A percentile compares a stretch with the other conserved stretches of the same genome.
Conservation (phyloP, 2,329 filamentous ascomycete genomes). For the Exophiala sp. region DNA sequence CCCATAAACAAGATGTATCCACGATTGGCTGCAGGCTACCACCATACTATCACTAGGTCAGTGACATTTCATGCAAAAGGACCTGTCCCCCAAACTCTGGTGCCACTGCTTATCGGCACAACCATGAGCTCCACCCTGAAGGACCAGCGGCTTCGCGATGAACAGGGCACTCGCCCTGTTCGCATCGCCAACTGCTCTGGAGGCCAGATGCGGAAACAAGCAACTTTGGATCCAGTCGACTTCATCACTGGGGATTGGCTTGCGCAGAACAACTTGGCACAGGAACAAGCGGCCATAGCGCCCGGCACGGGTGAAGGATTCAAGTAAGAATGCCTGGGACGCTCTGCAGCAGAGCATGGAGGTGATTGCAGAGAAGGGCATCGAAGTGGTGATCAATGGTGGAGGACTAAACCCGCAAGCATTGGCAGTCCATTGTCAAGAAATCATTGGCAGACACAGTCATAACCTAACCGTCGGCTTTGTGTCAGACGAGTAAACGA, state of each 20-base stretch:
- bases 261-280: constrained; percentile 45
- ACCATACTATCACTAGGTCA: no score
- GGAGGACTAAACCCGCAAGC: constrained; percentile 54
- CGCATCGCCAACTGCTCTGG: constrained; percentile 37
- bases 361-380: constrained; percentile 45
- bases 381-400: constrained; percentile 56
- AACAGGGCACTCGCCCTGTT: constrained; percentile 27
- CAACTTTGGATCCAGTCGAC: constrained; percentile 40
- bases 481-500: no score
- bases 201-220: constrained; percentile 36
- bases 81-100: no score
- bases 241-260: constrained; percentile 56
- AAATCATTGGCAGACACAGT: constrained; percentile 5
- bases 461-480: no score
- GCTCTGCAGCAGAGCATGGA: constrained; percentile 36
- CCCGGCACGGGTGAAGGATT: no score
- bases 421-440: constrained; percentile 38
- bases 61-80: no score
- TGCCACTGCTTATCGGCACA: no score
- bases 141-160: no score
- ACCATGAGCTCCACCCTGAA: no score
- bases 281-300: constrained; percentile 31
- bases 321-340: no score
- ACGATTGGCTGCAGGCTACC: no score
- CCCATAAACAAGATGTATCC: no score